Percentiles rank a stretch among this genome's conserved stretches.
These are phyloP conservation scores for Lactarius evosmus DNA, from an alignment of 768 basidiomycete species.

Conservation along the genomic window DNA sequence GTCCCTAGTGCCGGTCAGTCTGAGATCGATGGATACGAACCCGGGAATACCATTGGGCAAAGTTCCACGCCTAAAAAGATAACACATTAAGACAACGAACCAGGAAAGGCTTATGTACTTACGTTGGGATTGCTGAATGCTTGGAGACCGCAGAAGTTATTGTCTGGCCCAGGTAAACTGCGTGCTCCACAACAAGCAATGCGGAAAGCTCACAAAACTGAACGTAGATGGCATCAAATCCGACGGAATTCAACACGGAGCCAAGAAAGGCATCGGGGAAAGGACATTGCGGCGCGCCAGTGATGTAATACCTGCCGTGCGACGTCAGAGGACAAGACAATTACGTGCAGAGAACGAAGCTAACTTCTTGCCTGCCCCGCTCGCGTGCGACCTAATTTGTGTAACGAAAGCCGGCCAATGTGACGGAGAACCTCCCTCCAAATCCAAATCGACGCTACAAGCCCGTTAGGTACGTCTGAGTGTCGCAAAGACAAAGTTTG, in stretches of 20 bases:
- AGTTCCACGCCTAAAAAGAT: constrained; percentile 47
- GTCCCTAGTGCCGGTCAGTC: constrained; percentile 43
- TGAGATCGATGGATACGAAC: background rate
- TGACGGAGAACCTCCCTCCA: constrained; percentile 55
- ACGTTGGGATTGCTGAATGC: constrained; percentile 45
- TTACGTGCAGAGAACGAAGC: constrained; percentile 19
- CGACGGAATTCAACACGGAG: constrained; percentile 54
- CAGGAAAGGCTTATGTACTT: constrained; percentile 21
- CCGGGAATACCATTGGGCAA: constrained; percentile 46
- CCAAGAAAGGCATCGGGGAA: constrained; percentile 65
- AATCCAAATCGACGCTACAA: constrained; percentile 59
- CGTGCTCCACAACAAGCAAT: background rate
- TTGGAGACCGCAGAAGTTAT: constrained; percentile 59
- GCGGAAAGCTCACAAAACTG: constrained; percentile 52
- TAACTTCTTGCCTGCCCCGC: constrained; percentile 53
- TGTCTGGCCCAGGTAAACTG: constrained; percentile 34
- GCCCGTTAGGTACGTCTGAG: background rate
- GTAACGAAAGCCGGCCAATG: constrained; percentile 42
- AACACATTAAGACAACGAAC: background rate
- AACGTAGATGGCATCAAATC: constrained; percentile 72
- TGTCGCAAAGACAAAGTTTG: background rate
- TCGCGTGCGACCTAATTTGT: constrained; percentile 49
- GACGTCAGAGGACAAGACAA: constrained; percentile 2
- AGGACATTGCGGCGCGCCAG: constrained; percentile 64
- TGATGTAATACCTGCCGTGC: constrained; percentile 56